phyloP scores from a whole-genome alignment of 768 basidiomycete genomes.

The Russula compacta region DNA sequence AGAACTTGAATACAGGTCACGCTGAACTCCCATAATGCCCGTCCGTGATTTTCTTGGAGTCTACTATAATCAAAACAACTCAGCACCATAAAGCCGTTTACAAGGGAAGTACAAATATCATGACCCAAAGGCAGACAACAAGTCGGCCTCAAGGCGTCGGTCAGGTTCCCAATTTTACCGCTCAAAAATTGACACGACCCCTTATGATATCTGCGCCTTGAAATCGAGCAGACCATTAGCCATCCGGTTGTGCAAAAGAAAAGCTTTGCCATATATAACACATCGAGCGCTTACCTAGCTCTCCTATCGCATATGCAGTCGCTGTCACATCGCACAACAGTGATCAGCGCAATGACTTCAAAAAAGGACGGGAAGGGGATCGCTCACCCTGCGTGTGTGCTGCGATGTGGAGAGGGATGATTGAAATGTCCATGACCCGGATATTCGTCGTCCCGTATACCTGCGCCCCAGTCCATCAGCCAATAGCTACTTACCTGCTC shows the following conservation, averaged over 20 bases:
- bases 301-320: conserved; percentile 16
- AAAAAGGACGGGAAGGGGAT: neutral
- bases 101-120: neutral
- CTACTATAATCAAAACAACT: too few relatives aligned
- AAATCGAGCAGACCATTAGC: neutral
- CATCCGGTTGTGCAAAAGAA: neutral
- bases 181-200: conserved; percentile 7
- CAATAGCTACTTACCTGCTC: neutral
- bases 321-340: neutral
- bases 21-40: neutral
- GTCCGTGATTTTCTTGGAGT: neutral
- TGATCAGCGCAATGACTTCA: neutral
- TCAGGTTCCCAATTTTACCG: neutral
- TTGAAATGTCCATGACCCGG: conserved; percentile 26
- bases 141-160: neutral
- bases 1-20: too few relatives aligned
- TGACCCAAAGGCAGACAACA: neutral
- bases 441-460: conserved; percentile 28
- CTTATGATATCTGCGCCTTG: conserved; percentile 17
- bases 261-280: neutral
- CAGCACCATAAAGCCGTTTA: too few relatives aligned
- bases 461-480: neutral
- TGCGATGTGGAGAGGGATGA: conserved; percentile 25
- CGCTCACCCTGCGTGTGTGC: conserved; percentile 20
- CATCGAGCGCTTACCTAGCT: conserved; percentile 2